Base-by-base conservation (phyloP, 305 asterid species). In the Ajuga reptans region DNA sequence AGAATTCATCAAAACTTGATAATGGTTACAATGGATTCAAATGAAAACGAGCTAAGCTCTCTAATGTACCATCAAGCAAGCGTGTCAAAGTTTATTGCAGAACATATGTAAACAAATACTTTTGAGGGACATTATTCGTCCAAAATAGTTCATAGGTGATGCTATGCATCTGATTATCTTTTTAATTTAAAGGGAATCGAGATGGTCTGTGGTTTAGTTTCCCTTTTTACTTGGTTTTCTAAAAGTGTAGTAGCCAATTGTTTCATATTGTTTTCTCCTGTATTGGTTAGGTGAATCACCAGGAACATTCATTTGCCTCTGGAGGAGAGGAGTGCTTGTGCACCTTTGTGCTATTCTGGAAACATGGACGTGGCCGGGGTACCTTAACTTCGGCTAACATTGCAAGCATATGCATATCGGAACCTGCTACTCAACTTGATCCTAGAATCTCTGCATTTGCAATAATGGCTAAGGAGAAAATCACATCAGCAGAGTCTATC, bases 291-390 rank as follows among this genome's bases (percentile, higher is more conserved):
- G 88, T 87, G 71, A 60, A 75, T 64, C 79, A 4, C 45, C 56
- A 65, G 75, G 9, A 14, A 15, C 93, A 87, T 77, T 59, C 76
- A 29, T 63, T 78, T 65, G 16, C 14, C 45, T 78, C 59, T 72
- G 84, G 76, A 61, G 88, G 79, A 64, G 90, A 87, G 72, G 83
- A 78, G 75, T 85, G 93, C 63, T 47, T n/a, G 57, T 87, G 89
- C 84, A 68, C 65, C 29, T 87, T 83, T 71, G 62, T 85, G 39
- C 52, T 87, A 31, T 63, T 14, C 27, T 85, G 93, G 93, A 21
- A 64, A 64, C 90, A 87, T 49, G 90, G 93, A 29, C 87, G 84
- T 39, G 79, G 72, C 41, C 47, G 21, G 42, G 88, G 75, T 52
- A 71, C 73, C 39, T 59, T 83, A 34, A 75, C 84, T 12, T 0